Evolutionary conservation across 164 flowering plant species (phyloP).

Genomic region (Liriodendron chinense): DNA sequence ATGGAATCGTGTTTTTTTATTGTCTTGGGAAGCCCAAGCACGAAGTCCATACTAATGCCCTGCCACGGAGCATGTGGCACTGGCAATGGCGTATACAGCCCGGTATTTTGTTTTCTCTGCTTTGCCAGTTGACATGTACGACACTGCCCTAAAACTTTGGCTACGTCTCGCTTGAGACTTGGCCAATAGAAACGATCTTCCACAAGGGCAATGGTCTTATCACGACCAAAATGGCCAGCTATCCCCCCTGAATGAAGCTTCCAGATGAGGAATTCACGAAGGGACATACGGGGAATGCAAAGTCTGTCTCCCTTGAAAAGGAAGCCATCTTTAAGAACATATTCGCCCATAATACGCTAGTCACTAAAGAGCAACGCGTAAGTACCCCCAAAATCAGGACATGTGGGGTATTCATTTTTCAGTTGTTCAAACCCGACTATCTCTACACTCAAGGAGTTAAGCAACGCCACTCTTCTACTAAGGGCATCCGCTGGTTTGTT

Average conservation of each 20-base stretch:
- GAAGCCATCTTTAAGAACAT: too few relatives aligned
- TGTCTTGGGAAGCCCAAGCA: neutral
- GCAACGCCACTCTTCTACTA: neutral
- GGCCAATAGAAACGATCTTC: neutral
- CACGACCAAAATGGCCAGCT: neutral
- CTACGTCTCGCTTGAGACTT: neutral
- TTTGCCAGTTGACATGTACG: neutral
- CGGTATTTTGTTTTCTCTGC: neutral
- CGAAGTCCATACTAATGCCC: neutral
- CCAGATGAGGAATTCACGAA: neutral
- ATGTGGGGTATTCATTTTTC: neutral
- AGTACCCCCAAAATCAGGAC: conserved; percentile 1
- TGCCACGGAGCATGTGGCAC: neutral
- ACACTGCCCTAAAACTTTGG: neutral
- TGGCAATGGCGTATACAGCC: neutral
- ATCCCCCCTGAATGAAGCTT: neutral
- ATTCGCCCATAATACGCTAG: too few relatives aligned
- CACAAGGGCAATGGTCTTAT: neutral
- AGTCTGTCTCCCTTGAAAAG: neutral
- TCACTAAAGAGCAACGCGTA: neutral
- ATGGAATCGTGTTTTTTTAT: neutral
- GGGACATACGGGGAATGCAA: neutral
- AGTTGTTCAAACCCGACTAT: neutral
- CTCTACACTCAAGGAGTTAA: neutral
- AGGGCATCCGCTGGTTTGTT: neutral